A percentile compares a stretch with the other conserved stretches of the same genome.
Conservation (phyloP, 2,329 filamentous ascomycete species). For the Aspergillus spinulosporus region DNA sequence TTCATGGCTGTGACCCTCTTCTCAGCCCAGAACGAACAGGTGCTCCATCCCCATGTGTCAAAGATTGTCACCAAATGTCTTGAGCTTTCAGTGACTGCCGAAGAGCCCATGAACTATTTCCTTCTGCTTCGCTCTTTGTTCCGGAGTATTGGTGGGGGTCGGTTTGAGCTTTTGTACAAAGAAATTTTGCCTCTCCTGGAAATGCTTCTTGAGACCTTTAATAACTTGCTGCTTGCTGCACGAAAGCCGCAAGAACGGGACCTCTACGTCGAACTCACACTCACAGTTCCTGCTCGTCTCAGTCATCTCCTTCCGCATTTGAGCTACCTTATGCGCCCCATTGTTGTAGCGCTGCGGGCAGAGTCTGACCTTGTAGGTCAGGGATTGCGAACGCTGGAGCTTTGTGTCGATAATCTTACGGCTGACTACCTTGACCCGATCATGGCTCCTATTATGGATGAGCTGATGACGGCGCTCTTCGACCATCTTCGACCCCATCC, state of each 20-base stretch:
- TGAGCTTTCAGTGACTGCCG: conserved; percentile 88
- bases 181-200: conserved; percentile 94
- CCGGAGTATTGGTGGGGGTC: conserved; percentile 91
- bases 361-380: conserved; percentile 94
- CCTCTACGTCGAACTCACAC: conserved; percentile 92
- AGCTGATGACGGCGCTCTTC: conserved; percentile 96
- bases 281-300: conserved; percentile 90
- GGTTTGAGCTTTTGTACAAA: conserved; percentile 98
- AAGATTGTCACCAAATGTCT: conserved; percentile 98
- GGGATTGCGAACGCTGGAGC: conserved; percentile 85
- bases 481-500: conserved; percentile 91
- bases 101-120: conserved; percentile 99
- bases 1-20: conserved; percentile 99
- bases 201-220: conserved; percentile 96
- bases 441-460: conserved; percentile 98
- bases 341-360: conserved; percentile 91
- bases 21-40: conserved; percentile 89
- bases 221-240: conserved; percentile 87
- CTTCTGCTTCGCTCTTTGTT: conserved; percentile 88
- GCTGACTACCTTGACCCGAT: conserved; percentile 98
- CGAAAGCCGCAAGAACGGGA: conserved; percentile 88
- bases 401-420: conserved; percentile 97
- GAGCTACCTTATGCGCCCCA: conserved; percentile 92
- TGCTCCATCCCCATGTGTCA: conserved; percentile 91
- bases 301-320: conserved; percentile 94